These are phyloP conservation scores for Candida wancherniae DNA, from an alignment of 805 yeast genomes.

Conservation along the genomic window DNA sequence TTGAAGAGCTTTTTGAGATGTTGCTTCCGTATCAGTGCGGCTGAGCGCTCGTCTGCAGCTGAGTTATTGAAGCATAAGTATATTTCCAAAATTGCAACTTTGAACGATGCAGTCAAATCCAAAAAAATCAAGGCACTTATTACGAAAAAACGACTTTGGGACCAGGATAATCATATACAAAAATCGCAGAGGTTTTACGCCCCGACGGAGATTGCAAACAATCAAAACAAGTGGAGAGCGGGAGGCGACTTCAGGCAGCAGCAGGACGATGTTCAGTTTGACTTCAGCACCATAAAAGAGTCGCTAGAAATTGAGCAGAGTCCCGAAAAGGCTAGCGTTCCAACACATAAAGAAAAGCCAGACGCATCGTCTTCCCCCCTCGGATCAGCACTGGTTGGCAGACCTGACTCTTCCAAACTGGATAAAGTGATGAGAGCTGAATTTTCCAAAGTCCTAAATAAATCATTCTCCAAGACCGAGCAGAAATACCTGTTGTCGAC, in stretches of 20 bases:
- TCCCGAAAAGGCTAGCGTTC: constrained; percentile 1
- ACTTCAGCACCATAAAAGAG: constrained; percentile 28
- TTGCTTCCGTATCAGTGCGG: constrained; percentile 34
- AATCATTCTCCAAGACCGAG: constrained; percentile 26
- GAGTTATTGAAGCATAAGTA: constrained; percentile 32
- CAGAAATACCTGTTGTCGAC: constrained; percentile 27
- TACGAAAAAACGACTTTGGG: constrained; percentile 35
- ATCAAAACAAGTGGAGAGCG: constrained; percentile 28
- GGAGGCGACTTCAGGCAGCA: constrained; percentile 9
- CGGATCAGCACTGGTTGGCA: too few species aligned
- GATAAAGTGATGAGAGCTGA: constrained; percentile 15
- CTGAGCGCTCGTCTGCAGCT: constrained; percentile 27
- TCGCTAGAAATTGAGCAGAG: constrained; percentile 1
- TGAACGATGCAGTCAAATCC: constrained; percentile 8
- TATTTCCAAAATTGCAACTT: constrained; percentile 17
- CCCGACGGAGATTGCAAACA: constrained; percentile 33
- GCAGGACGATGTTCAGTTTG: constrained; percentile 27
- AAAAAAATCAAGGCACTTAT: constrained; percentile 27
- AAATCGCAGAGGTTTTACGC: constrained; percentile 30
- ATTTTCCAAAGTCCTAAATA: constrained; percentile 16
- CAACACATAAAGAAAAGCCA: constrained; percentile 1
- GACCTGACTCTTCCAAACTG: constrained; percentile 1
- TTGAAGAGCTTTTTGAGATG: constrained; percentile 30
- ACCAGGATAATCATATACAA: constrained; percentile 32
- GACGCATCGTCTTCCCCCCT: not conserved